These are phyloP conservation scores for Allomyces arbusculus DNA, from an alignment of 192 early-diverging fungal genomes.

Conservation along the genomic window DNA sequence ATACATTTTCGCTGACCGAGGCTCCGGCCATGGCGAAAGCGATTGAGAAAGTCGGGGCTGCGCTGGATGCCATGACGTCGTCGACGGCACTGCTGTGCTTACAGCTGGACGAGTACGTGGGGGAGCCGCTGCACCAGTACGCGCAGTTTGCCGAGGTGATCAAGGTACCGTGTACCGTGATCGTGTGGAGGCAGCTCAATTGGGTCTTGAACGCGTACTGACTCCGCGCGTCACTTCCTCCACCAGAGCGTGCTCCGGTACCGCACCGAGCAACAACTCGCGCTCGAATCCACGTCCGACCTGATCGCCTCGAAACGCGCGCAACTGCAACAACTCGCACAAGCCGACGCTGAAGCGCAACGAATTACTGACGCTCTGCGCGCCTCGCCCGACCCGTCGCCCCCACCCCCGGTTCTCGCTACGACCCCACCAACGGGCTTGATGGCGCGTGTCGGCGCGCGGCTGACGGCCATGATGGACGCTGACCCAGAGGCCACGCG, in stretches of 20 bases:
- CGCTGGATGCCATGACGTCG: constrained; percentile 64
- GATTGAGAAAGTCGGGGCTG: constrained; percentile 82
- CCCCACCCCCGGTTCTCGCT: constrained; percentile 1
- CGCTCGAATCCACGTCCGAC: constrained; percentile 23
- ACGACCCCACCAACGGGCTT: constrained; percentile 8
- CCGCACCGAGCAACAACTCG: constrained; percentile 62
- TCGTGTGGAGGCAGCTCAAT: too few relatives aligned
- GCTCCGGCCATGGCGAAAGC: constrained; percentile 46
- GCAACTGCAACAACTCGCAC: constrained; percentile 16
- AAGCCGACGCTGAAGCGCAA: constrained; percentile 39
- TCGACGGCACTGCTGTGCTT: constrained; percentile 40
- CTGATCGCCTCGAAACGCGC: constrained; percentile 13
- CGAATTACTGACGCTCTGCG: constrained; percentile 43
- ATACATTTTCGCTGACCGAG: constrained; percentile 86
- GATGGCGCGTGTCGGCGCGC: constrained; percentile 9
- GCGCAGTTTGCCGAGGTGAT: constrained; percentile 70
- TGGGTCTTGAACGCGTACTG: too few relatives aligned
- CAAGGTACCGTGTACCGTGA: constrained; percentile 23
- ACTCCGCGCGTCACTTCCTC: too few relatives aligned
- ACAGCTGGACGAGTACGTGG: constrained; percentile 52
- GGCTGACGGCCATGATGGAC: constrained; percentile 83
- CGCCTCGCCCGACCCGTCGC: neutral
- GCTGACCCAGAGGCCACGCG: constrained; percentile 80
- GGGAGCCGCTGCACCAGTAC: constrained; percentile 73
- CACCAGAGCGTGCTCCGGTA: constrained; percentile 43